These are phyloP conservation scores for Pseudopediastrum boryanum DNA, from an alignment of 139 green algal genomes.

Conservation along the genomic window DNA sequence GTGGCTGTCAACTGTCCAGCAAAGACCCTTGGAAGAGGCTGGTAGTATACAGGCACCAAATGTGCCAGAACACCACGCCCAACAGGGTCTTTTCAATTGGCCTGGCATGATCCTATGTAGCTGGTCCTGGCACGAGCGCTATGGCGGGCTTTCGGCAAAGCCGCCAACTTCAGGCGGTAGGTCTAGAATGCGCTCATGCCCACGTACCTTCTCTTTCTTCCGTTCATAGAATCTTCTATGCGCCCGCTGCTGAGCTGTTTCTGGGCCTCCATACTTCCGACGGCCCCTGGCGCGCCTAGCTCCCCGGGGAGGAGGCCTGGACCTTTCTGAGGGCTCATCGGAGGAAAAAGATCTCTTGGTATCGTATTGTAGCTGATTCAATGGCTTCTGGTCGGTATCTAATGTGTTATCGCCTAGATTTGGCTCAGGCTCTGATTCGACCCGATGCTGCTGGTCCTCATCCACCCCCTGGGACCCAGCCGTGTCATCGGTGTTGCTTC, in stretches of 20 bases:
- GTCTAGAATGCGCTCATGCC: not conserved
- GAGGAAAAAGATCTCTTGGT: too few species aligned
- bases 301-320: too few species aligned
- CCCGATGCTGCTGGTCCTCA: too few species aligned
- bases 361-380: too few species aligned
- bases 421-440: too few species aligned
- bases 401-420: too few species aligned
- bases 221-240: constrained; percentile 37
- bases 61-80: not conserved
- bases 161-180: not conserved
- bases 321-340: too few species aligned
- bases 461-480: too few species aligned
- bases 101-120: not conserved
- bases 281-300: too few species aligned
- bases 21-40: not conserved
- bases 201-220: constrained; percentile 32
- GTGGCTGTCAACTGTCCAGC: too few species aligned
- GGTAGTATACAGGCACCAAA: not conserved
- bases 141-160: not conserved
- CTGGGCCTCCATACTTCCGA: not conserved
- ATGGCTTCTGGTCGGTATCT: too few species aligned
- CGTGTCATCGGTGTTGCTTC: too few species aligned
- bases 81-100: not conserved
- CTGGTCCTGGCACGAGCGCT: not conserved
- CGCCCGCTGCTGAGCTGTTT: constrained; percentile 36